Evolutionary conservation across 2,329 filamentous ascomycete species (phyloP).

Genomic region (Chaetomium sp.): DNA sequence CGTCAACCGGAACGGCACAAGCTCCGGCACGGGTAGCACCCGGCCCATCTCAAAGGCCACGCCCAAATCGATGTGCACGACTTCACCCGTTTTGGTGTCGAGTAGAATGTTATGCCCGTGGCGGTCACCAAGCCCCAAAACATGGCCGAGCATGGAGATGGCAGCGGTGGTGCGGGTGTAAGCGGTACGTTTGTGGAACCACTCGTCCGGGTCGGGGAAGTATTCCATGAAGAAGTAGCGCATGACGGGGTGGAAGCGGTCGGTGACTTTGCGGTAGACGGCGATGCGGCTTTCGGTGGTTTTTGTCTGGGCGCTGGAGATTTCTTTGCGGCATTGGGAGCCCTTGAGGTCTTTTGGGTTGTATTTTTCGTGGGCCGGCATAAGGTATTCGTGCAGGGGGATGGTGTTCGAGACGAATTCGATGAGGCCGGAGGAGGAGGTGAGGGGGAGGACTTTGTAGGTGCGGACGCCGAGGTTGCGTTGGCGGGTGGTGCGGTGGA

Average conservation of each 20-base stretch:
- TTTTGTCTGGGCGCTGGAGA: constrained; percentile 64
- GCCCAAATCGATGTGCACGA: constrained; percentile 93
- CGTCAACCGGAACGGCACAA: constrained; percentile 91
- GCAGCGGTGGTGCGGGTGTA: constrained; percentile 92
- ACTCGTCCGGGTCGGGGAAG: constrained; percentile 89
- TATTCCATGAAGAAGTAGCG: constrained; percentile 95
- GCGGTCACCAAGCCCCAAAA: constrained; percentile 86
- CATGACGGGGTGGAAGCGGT: constrained; percentile 87
- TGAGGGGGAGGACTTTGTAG: constrained; percentile 93
- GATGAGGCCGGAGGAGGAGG: constrained; percentile 79
- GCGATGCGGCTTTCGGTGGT: constrained; percentile 64
- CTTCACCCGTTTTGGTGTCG: constrained; percentile 82
- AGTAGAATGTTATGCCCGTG: constrained; percentile 97
- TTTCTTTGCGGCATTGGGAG: constrained; percentile 69
- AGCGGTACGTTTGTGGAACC: constrained; percentile 82
- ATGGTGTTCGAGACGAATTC: constrained; percentile 95
- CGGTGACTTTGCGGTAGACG: constrained; percentile 70
- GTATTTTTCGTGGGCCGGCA: constrained; percentile 83
- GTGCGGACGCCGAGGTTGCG: constrained; percentile 86
- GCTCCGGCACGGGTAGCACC: constrained; percentile 88
- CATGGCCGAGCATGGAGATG: constrained; percentile 89
- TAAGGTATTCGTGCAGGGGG: constrained; percentile 83
- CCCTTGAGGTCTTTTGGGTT: constrained; percentile 77
- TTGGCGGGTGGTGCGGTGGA: constrained; percentile 80
- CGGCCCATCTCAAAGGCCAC: constrained; percentile 96